phyloP scores from a whole-genome alignment of 192 early-diverging fungal genomes.

The Jimgerdemannia flammicorona region DNA sequence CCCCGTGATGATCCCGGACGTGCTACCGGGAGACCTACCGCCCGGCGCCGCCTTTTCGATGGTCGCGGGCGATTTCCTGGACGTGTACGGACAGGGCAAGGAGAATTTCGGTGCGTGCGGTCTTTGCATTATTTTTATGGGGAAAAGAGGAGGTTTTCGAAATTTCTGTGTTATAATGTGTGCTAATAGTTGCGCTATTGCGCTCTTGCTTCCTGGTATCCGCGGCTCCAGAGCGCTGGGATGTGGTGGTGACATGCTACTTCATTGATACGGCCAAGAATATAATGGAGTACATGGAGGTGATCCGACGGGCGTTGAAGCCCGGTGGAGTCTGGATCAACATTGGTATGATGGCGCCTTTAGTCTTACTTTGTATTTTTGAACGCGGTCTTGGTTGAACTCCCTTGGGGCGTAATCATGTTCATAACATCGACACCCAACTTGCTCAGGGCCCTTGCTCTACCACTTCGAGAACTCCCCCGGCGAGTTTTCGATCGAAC shows the following conservation, averaged over 20 bases:
- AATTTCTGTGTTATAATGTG: background rate
- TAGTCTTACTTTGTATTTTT: constrained; percentile 34
- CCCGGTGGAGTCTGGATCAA: constrained; percentile 84
- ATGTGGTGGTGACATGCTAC: constrained; percentile 91
- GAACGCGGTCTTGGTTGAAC: constrained; percentile 26
- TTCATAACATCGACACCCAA: background rate
- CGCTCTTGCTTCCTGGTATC: no score
- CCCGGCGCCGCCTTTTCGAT: constrained; percentile 82
- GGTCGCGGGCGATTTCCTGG: constrained; percentile 96
- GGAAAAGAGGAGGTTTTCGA: background rate
- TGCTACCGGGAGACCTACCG: constrained; percentile 66
- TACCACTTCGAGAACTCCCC: constrained; percentile 93
- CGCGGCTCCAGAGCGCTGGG: constrained; percentile 60
- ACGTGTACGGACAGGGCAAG: constrained; percentile 68
- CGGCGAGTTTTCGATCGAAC: constrained; percentile 81
- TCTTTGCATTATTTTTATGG: background rate
- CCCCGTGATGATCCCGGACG: constrained; percentile 79
- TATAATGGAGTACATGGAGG: constrained; percentile 82
- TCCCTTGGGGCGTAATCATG: background rate
- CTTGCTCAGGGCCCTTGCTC: constrained; percentile 68
- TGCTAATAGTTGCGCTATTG: background rate
- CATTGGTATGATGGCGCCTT: constrained; percentile 41
- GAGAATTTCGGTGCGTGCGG: constrained; percentile 45
- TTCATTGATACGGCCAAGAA: constrained; percentile 98
- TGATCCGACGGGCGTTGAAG: constrained; percentile 74